Base-by-base conservation (phyloP, 2,329 filamentous ascomycete species). In the Akanthomyces dipterigenus region DNA sequence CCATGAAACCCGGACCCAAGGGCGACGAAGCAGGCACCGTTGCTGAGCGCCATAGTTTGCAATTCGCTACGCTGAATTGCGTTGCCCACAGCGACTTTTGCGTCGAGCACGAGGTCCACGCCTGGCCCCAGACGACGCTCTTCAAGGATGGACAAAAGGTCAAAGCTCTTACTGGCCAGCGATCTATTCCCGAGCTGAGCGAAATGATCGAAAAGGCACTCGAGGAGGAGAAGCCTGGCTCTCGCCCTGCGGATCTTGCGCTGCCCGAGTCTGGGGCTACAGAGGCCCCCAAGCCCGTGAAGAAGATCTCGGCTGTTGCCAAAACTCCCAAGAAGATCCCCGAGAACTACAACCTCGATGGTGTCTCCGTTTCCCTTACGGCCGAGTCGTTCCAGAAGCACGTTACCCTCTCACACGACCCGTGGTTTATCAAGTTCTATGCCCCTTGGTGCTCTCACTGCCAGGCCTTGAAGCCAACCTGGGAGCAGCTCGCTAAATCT, bases 351-450 rank as follows among this genome's bases (percentile, higher is more conserved):
- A 98, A 99, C 67, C 83, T 85, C 4, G 81, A 88, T 45, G 95
- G 95, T 7, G 78, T 82, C 18, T 96, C 91, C 7, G 80, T 91
- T 38, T 76, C 87, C 7, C 81, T 99, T 57, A 92, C 87, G 2
- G 88, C 90, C 0, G 92, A 97, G 71, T 90, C 81, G 65, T 99
- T 99, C 78, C 88, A 96, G 72, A 86, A 84, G 62, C 79, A 88
- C 42, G 93, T 99, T 51, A 96, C 91, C 3, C 89, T 88, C 72
- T 92, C 91, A 0, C 86, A 90, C 65, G 92, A 98, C 65, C 88
- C 93, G 6, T 99, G 95, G 95, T 97, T 99, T 71, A 87, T 99
- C 80, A 99, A 99, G 75, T 98, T 99, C 73, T 98, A 97, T 73
- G 93, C 91, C 20, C 96, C 95, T 6, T 98, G 93, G 95, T 99